These are phyloP conservation scores for Scolecobasidium constrictum DNA, from an alignment of 2,329 filamentous ascomycete species.

Conservation along the genomic window DNA sequence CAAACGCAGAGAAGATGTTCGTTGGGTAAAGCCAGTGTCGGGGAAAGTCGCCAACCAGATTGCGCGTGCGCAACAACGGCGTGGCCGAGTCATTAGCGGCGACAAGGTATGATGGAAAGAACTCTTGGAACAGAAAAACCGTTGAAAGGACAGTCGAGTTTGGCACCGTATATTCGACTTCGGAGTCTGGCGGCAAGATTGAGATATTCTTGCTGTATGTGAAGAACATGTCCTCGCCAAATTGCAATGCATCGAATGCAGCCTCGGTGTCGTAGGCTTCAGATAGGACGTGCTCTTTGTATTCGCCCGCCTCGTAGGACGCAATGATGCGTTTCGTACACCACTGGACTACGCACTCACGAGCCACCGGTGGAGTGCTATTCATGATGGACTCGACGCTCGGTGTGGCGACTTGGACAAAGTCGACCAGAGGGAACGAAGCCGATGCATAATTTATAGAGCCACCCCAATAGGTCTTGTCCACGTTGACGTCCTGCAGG, in stretches of 20 bases:
- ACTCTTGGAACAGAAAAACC: slow-evolving; percentile 13
- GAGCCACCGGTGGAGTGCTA: slow-evolving; percentile 3
- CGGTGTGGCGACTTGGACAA: not conserved
- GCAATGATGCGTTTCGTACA: slow-evolving; percentile 20
- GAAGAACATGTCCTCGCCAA: not conserved
- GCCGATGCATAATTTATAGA: slow-evolving; percentile 6
- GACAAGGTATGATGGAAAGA: slow-evolving; percentile 16
- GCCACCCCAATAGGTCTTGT: slow-evolving; percentile 2
- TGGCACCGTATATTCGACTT: not conserved
- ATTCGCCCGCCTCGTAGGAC: slow-evolving; percentile 7
- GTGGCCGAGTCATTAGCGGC: slow-evolving; percentile 1
- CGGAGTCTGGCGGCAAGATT: not conserved
- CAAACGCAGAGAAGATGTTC: not conserved
- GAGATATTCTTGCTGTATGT: slow-evolving; percentile 2
- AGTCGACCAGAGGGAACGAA: slow-evolving; percentile 8
- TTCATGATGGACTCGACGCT: not conserved
- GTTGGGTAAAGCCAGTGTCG: not conserved
- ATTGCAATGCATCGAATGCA: not conserved
- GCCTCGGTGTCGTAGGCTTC: not conserved
- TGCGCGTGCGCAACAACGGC: not conserved
- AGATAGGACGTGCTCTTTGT: not conserved
- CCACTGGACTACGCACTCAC: slow-evolving; percentile 13
- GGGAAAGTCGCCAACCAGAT: not conserved
- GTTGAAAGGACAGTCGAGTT: slow-evolving; percentile 11
- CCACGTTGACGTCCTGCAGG: not conserved